Base-by-base conservation (phyloP, 164 flowering plant species). In the Vitis cinerea region DNA sequence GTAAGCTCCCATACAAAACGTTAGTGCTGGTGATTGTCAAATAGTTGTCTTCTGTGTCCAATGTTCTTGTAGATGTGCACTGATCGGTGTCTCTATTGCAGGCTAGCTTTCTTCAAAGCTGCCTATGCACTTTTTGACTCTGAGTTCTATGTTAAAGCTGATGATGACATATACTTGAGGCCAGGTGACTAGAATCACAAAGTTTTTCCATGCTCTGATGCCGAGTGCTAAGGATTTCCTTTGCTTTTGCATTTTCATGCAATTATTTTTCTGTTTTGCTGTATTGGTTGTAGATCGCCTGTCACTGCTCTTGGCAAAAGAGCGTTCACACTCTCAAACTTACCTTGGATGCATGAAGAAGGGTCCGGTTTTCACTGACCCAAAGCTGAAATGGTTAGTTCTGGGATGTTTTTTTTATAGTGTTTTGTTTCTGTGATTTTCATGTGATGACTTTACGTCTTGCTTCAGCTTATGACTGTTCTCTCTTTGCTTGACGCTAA, bases 1-100 rank as follows among this genome's bases (percentile, higher is more conserved):
- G 90, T 76, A 90, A 85, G 78, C 98, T 93, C 64, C 98, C 98
- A 10, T 84, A 89, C 81, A 96, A 96, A 90, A 93, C 99, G 98
- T 96, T 78, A 84, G 97, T 82, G 65, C 70, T 65, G 30, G 15
- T 50, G 16, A 27, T 76, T 29, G 52, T 58, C 10, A 12, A 50
- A n/a, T 66, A 16, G 16, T 51, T 51, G 15, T 71, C 52, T 50
- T 58, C 71, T 48, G 7, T 61, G 9, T 15, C 11, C 31, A n/a
- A 14, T 30, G 5, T 50, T 63, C 64, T 47, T 66, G 15, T 48
- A 14, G 47, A 65, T 11, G 10, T 5, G 29, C 3, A 52, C 5
- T 58, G 53, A 44, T 15, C 47, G 59, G 11, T 51, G 11, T 63
- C 51, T 61, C 8, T 63, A 0, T 71, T 79, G 47, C 82, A 91